Conservation (phyloP, 2,329 filamentous ascomycete species). For the Claviceps fusiformis region DNA sequence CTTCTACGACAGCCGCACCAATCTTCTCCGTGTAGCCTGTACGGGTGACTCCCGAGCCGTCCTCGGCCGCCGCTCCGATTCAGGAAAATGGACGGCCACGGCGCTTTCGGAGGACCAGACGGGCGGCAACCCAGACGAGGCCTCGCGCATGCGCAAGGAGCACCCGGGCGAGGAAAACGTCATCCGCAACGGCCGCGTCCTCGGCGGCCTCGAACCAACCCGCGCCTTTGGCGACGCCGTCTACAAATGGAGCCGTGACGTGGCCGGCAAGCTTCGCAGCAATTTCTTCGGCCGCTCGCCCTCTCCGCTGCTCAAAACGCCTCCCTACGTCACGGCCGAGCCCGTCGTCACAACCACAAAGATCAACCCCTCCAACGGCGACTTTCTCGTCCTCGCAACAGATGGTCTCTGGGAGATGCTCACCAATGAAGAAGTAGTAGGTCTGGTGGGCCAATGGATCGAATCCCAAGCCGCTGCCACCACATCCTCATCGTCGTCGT, state of each 20-base stretch:
- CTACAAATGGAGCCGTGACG: constrained; percentile 89
- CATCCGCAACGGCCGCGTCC: constrained; percentile 74
- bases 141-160: constrained; percentile 64
- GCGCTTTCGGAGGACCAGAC: constrained; percentile 89
- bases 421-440: constrained; percentile 94
- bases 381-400: constrained; percentile 92
- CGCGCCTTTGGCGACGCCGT: constrained; percentile 91
- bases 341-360: constrained; percentile 88
- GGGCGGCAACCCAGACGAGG: constrained; percentile 76
- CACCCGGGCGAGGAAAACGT: constrained; percentile 86
- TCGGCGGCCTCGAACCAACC: constrained; percentile 84
- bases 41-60: constrained; percentile 95
- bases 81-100: constrained; percentile 86
- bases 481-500: constrained; percentile 11
- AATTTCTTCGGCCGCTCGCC: constrained; percentile 80
- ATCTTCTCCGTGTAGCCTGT: constrained; percentile 83
- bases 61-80: constrained; percentile 61
- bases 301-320: constrained; percentile 68
- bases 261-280: constrained; percentile 66
- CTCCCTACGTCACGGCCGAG: constrained; percentile 94
- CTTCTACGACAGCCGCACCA: constrained; percentile 83
- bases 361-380: constrained; percentile 75
- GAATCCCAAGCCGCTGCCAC: constrained; percentile 52
- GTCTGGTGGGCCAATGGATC: constrained; percentile 92
- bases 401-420: constrained; percentile 99